Base-by-base conservation (phyloP, 306 rosid genomes). In the Malus domestica region DNA sequence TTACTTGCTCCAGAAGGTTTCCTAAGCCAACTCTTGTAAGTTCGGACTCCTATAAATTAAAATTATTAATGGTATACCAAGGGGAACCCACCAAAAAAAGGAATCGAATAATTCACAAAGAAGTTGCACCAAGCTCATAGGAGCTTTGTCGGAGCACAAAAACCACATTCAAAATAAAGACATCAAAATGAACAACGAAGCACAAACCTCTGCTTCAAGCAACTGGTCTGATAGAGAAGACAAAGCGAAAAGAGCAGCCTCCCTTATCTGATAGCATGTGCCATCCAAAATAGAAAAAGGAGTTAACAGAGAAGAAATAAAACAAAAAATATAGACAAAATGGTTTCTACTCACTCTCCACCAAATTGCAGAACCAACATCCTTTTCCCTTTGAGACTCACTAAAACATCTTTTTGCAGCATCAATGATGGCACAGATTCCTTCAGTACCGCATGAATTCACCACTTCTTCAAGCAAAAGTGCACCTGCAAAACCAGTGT, bases 391-490 rank as follows among this genome's bases (percentile, higher is more conserved):
- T 79, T 90, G 93, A 46, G 97, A 94, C 73, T 90, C 98, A 1
- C 59, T 67, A 67, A 87, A 88, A 76, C 85, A 83, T 75, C 80
- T 84, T 82, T 82, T 87, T 78, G 89, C 90, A n/a, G 90, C 90
- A 73, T 87, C 90, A 63, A 86, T 79, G 83, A 94, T 84, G 70
- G 95, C 96, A 72, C 57, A 75, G 67, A 86, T 67, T 79, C 96
- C 98, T 65, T 88, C 93, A 8, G 58, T 57, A 19, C 92, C 96
- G 83, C 81, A 86, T 66, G 85, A 82, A 76, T 76, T 84, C 54
- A 83, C 83, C 67, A 94, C 81, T 88, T 89, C 96, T 87, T 94
- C 98, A 61, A 94, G 87, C 79, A 94, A 83, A 78, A 94, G 92
- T 80, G 87, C 86, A 16, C 98, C 98, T 94, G 71, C 19, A 38